Evolutionary conservation across 1,284 basidiomycete species (phyloP).

Genomic region (Cryptococcus neoformans): DNA sequence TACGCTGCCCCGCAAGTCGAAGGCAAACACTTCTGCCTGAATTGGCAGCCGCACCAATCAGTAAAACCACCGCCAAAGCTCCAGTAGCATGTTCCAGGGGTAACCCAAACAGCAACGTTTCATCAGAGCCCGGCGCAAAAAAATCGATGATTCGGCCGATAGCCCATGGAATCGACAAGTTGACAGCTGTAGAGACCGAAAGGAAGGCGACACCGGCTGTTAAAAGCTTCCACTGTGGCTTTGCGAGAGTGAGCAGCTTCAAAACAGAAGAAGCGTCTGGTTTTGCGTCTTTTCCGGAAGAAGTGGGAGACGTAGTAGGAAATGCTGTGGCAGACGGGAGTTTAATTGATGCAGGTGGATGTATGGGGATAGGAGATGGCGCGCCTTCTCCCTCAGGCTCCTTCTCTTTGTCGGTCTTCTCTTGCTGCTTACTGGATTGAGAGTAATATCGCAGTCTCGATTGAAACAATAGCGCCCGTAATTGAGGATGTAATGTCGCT

Average conservation of each 20-base stretch:
- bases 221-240: conserved; percentile 43
- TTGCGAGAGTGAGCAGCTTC: conserved; percentile 40
- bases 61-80: conserved; percentile 27
- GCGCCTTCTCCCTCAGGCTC: conserved; percentile 3
- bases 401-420: background rate
- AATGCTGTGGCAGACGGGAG: conserved; percentile 16
- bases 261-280: conserved; percentile 41
- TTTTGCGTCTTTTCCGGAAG: conserved; percentile 19
- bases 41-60: conserved; percentile 45
- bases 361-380: conserved; percentile 16
- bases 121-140: conserved; percentile 43
- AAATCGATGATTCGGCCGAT: conserved; percentile 48
- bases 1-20: conserved; percentile 45
- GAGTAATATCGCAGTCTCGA: background rate
- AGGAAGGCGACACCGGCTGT: conserved; percentile 37
- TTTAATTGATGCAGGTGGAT: conserved; percentile 13
- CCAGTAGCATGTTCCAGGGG: conserved; percentile 41
- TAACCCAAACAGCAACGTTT: conserved; percentile 39
- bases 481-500: conserved; percentile 3
- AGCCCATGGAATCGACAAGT: conserved; percentile 40
- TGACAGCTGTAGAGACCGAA: conserved; percentile 40
- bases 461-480: too few species aligned
- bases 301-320: conserved; percentile 2
- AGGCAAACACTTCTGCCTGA: conserved; percentile 40
- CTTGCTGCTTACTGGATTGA: background rate